Conservation (phyloP, 2,329 filamentous ascomycete genomes). For the Teratosphaeriaceae sp. region DNA sequence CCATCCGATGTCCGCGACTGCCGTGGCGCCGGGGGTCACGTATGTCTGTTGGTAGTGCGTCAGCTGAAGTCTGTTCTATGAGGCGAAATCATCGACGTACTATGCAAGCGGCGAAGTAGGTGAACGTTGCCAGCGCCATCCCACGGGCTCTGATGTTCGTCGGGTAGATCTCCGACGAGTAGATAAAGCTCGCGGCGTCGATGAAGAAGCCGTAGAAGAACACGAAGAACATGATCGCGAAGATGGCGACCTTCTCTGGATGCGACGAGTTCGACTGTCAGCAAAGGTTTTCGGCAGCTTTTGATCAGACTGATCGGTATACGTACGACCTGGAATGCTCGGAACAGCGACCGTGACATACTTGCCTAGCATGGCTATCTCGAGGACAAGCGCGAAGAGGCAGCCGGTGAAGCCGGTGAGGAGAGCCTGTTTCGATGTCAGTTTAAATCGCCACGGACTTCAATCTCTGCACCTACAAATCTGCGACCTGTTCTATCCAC, state of each 20-base stretch:
- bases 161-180: slow-evolving; percentile 8
- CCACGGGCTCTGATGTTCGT: slow-evolving; percentile 7
- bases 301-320: too few species aligned
- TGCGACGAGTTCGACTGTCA: too few species aligned
- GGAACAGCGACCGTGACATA: slow-evolving; percentile 3
- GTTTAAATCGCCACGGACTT: too few species aligned
- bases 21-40: slow-evolving; percentile 5
- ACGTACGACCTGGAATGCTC: slow-evolving; percentile 18
- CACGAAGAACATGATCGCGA: slow-evolving; percentile 25
- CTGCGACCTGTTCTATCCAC: slow-evolving; percentile 6
- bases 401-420: slow-evolving; percentile 6
- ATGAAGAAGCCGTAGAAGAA: slow-evolving; percentile 10
- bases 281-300: too few species aligned
- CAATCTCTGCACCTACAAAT: slow-evolving; percentile 6
- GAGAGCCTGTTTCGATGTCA: slow-evolving; percentile 2
- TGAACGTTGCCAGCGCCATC: slow-evolving; percentile 4
- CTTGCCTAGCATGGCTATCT: slow-evolving; percentile 7
- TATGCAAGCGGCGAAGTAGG: slow-evolving; percentile 6
- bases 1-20: slow-evolving; percentile 4
- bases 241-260: slow-evolving; percentile 43
- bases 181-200: slow-evolving; percentile 8
- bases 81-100: neutral
- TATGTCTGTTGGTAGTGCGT: slow-evolving; percentile 1
- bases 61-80: neutral
- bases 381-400: slow-evolving; percentile 5